Conservation (phyloP, 768 basidiomycete genomes). For the Filobasidium floriforme region DNA sequence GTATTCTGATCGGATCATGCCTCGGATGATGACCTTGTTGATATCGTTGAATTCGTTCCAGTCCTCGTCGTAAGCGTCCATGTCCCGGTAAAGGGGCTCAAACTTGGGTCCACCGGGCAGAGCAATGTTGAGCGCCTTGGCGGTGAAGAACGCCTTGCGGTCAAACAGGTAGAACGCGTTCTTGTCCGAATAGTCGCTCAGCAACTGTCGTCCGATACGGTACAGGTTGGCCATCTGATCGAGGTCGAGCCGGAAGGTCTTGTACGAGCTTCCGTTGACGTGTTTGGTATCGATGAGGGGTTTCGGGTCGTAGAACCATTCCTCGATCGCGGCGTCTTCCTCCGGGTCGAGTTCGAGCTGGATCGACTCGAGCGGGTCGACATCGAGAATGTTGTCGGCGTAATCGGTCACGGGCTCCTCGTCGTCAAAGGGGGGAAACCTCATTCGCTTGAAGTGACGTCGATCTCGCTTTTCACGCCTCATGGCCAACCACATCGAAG, state of each 20-base stretch:
- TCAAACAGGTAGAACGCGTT: conserved; percentile 93
- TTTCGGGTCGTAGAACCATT: conserved; percentile 98
- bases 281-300: conserved; percentile 81
- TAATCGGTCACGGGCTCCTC: conserved; percentile 99
- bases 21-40: conserved; percentile 98
- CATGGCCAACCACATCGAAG: conserved; percentile 99
- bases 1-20: conserved; percentile 97
- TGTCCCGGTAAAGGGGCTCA: conserved; percentile 88
- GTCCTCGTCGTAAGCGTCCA: conserved; percentile 96
- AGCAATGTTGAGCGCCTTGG: conserved; percentile 58
- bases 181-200: conserved; percentile 84
- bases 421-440: conserved; percentile 98
- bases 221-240: conserved; percentile 95
- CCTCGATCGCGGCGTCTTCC: conserved; percentile 82
- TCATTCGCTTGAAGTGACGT: conserved; percentile 98
- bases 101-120: conserved; percentile 93
- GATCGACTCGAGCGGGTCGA: conserved; percentile 94
- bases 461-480: conserved; percentile 96
- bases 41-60: conserved; percentile 99
- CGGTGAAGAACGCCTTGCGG: conserved; percentile 95
- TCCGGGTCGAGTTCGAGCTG: conserved; percentile 88
- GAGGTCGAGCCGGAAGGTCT: conserved; percentile 84
- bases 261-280: conserved; percentile 89
- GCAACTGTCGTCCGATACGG: conserved; percentile 82
- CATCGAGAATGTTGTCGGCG: conserved; percentile 96